Conservation (phyloP, 306 rosid species). For the Vachellia collinsii region DNA sequence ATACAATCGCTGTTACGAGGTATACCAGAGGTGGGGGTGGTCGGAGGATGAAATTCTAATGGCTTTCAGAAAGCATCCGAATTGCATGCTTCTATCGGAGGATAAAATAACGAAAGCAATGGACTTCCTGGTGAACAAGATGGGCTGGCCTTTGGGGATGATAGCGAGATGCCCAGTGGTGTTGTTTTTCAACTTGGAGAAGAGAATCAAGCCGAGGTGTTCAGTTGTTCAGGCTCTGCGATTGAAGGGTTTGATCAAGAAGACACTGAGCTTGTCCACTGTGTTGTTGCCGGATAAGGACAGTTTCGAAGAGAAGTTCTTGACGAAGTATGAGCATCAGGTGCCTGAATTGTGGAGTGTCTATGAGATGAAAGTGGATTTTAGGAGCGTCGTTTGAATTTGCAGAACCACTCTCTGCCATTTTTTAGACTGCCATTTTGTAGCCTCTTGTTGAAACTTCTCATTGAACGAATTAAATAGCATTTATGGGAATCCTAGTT, state of each 20-base stretch:
- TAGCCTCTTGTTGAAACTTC: background rate
- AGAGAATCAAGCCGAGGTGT: constrained; percentile 40
- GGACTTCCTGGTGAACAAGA: constrained; percentile 39
- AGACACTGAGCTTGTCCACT: constrained; percentile 30
- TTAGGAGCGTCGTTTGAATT: constrained; percentile 22
- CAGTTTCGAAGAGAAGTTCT: constrained; percentile 30
- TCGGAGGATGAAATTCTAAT: constrained; percentile 28
- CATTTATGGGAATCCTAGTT: background rate
- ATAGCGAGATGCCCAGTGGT: constrained; percentile 36
- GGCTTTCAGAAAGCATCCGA: constrained; percentile 40
- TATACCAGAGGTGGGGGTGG: constrained; percentile 40
- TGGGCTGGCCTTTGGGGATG: constrained; percentile 39
- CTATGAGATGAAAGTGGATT: constrained; percentile 35
- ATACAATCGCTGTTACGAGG: constrained; percentile 31
- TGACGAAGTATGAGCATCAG: constrained; percentile 23
- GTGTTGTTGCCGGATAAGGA: constrained; percentile 25
- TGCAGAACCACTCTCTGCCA: background rate
- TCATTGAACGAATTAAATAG: background rate
- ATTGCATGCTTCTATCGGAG: constrained; percentile 36
- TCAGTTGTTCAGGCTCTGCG: constrained; percentile 26
- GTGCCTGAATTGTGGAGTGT: constrained; percentile 36
- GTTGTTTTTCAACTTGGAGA: constrained; percentile 35
- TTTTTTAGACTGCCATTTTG: background rate
- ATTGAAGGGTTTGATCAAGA: constrained; percentile 38
- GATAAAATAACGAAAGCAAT: constrained; percentile 35